These are phyloP conservation scores for Guyanaporus albipodus DNA, from an alignment of 768 basidiomycete species.

Conservation along the genomic window DNA sequence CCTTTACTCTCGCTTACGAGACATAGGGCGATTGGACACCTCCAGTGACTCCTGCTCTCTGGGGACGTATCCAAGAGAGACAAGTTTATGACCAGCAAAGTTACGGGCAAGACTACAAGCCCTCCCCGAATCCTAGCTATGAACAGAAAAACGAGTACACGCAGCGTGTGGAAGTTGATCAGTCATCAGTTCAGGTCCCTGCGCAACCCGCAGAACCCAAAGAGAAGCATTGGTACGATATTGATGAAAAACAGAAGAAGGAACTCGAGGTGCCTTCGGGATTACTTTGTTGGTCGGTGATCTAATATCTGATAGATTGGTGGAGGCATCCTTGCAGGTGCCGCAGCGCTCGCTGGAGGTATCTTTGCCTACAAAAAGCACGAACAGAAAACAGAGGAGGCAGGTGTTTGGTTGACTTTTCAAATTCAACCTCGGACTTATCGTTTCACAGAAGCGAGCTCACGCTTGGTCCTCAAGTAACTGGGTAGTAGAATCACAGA, in stretches of 20 bases:
- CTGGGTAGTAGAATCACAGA: constrained; percentile 57
- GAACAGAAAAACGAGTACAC: constrained; percentile 26
- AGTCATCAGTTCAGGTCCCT: constrained; percentile 15
- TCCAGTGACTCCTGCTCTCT: constrained; percentile 55
- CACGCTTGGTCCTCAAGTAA: constrained; percentile 45
- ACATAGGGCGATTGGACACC: constrained; percentile 67
- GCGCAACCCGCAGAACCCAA: constrained; percentile 38
- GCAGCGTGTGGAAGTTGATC: constrained; percentile 26
- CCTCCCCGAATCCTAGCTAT: constrained; percentile 3
- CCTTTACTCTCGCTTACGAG: constrained; percentile 5
- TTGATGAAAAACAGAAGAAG: constrained; percentile 54
- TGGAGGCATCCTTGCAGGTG: constrained; percentile 56
- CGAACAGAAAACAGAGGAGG: constrained; percentile 55
- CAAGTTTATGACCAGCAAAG: constrained; percentile 14
- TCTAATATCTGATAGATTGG: constrained; percentile 45
- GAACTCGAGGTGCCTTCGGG: constrained; percentile 46
- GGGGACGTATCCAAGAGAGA: constrained; percentile 49
- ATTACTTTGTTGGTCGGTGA: neutral
- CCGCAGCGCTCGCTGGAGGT: constrained; percentile 50
- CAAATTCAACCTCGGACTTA: too few species aligned
- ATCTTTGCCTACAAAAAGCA: constrained; percentile 51
- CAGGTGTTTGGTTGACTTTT: constrained; percentile 22
- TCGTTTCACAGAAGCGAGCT: constrained; percentile 42
- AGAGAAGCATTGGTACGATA: constrained; percentile 52
- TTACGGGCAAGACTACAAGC: constrained; percentile 17